Evolutionary conservation across 2,329 filamentous ascomycete species (phyloP).

Genomic region (Plectosphaerella plurivora): DNA sequence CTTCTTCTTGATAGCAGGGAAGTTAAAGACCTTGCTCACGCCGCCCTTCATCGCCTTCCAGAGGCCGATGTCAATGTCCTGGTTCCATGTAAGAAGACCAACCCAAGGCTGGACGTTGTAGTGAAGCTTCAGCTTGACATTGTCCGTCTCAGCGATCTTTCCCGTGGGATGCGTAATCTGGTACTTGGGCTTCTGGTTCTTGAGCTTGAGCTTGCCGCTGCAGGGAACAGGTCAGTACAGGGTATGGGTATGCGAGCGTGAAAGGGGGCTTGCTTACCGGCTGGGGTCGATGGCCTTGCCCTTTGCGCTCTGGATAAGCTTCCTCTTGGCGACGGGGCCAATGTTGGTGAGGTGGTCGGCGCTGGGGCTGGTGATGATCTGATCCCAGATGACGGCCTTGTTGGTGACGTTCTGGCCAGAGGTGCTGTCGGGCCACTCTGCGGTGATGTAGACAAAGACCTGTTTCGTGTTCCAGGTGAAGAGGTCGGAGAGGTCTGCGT

Average conservation of each 20-base stretch:
- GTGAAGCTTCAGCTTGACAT: constrained; percentile 76
- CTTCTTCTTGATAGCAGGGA: constrained; percentile 65
- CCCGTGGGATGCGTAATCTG: constrained; percentile 89
- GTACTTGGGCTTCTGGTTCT: constrained; percentile 91
- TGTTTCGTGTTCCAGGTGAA: constrained; percentile 99
- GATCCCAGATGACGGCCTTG: constrained; percentile 91
- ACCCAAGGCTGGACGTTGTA: constrained; percentile 99
- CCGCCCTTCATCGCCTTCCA: constrained; percentile 66
- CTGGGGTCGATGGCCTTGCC: constrained; percentile 58
- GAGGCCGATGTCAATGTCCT: constrained; percentile 46
- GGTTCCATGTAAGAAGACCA: constrained; percentile 79
- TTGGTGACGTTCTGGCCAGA: constrained; percentile 39
- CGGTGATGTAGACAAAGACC: constrained; percentile 92
- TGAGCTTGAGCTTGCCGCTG: constrained; percentile 70
- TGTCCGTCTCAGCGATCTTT: constrained; percentile 65
- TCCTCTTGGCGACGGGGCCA: constrained; percentile 56
- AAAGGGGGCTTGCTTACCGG: constrained; percentile 37
- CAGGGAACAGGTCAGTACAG: constrained; percentile 5
- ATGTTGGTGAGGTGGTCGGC: constrained; percentile 60
- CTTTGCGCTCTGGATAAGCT: constrained; percentile 52
- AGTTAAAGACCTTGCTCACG: constrained; percentile 56
- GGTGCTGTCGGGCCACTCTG: constrained; percentile 54
- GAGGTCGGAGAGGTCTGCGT: constrained; percentile 84
- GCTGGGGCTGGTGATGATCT: constrained; percentile 75
- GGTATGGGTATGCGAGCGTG: not conserved